phyloP scores from a whole-genome alignment of 768 basidiomycete species.

The Boletus subcaerulescens region DNA sequence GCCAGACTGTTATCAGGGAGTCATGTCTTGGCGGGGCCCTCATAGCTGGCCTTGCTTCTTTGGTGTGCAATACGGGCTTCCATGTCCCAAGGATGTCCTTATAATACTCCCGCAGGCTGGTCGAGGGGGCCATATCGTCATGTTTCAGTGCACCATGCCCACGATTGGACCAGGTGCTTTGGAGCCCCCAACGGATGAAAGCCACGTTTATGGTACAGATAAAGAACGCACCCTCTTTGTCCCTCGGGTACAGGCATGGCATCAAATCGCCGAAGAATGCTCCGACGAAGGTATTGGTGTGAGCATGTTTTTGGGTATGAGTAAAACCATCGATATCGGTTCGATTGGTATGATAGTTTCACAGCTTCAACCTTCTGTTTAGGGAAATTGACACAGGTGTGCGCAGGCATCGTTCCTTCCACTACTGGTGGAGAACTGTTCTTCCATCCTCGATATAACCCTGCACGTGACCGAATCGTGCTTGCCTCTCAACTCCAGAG shows the following conservation, averaged over 20 bases:
- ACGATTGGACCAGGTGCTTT: constrained; percentile 73
- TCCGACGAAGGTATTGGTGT: constrained; percentile 89
- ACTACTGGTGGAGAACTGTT: constrained; percentile 88
- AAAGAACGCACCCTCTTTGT: constrained; percentile 81
- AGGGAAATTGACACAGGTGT: constrained; percentile 3
- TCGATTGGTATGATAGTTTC: constrained; percentile 60
- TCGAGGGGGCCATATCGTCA: constrained; percentile 72
- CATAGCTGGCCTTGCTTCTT: constrained; percentile 62
- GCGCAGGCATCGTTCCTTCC: constrained; percentile 58
- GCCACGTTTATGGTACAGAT: constrained; percentile 72
- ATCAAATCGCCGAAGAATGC: constrained; percentile 81
- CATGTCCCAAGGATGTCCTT: constrained; percentile 8
- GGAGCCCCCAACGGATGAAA: constrained; percentile 53
- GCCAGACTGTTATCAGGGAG: constrained; percentile 43
- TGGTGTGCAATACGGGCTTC: constrained; percentile 46
- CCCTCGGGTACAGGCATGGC: constrained; percentile 79
- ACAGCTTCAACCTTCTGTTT: not conserved
- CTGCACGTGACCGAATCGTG: constrained; percentile 57
- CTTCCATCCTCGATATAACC: constrained; percentile 88
- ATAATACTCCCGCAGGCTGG: constrained; percentile 43
- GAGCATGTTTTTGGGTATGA: constrained; percentile 83
- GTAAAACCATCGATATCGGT: constrained; percentile 78
- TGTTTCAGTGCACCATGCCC: constrained; percentile 70
- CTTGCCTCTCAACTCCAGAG: constrained; percentile 76
- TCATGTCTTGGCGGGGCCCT: constrained; percentile 80